Conservation (phyloP, 208 protist species). For the Borovskyia barvae region DNA sequence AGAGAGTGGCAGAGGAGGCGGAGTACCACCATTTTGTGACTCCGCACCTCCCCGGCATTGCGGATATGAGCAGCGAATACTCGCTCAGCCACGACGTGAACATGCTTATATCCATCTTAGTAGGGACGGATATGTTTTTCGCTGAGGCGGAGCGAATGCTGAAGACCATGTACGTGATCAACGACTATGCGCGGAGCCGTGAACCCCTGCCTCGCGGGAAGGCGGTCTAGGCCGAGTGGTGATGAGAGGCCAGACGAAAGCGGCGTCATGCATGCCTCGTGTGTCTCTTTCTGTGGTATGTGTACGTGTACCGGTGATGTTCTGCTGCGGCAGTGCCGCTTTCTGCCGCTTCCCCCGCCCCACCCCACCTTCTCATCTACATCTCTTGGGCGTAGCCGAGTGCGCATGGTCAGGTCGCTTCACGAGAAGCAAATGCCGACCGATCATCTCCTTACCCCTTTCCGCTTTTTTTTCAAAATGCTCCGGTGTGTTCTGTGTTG, state of each 20-base stretch:
- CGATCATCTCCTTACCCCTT: not conserved
- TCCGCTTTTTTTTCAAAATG: not conserved
- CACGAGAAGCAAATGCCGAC: too few relatives aligned
- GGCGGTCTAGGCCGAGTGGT: not conserved
- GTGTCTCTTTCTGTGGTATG: too few relatives aligned
- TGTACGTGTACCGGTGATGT: too few relatives aligned
- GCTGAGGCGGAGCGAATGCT: conserved; percentile 43
- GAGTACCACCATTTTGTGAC: conserved; percentile 24
- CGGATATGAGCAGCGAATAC: conserved; percentile 33
- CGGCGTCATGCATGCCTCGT: too few relatives aligned
- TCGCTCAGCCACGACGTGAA: conserved; percentile 54
- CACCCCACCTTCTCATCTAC: too few relatives aligned
- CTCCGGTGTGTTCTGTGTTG: not conserved
- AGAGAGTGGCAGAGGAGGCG: conserved; percentile 23
- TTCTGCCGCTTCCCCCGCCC: too few relatives aligned
- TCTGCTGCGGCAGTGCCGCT: too few relatives aligned
- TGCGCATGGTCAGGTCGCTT: too few relatives aligned
- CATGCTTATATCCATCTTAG: conserved; percentile 54
- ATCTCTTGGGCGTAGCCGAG: too few relatives aligned
- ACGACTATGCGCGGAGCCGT: conserved; percentile 44
- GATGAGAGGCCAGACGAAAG: too few relatives aligned
- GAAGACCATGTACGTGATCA: conserved; percentile 47
- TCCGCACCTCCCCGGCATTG: too few relatives aligned
- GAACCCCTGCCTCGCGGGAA: conserved; percentile 1
- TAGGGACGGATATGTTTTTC: conserved; percentile 68